phyloP scores from a whole-genome alignment of 2,329 filamentous ascomycete species.

The Parasarocladium wereldwijsianum region DNA sequence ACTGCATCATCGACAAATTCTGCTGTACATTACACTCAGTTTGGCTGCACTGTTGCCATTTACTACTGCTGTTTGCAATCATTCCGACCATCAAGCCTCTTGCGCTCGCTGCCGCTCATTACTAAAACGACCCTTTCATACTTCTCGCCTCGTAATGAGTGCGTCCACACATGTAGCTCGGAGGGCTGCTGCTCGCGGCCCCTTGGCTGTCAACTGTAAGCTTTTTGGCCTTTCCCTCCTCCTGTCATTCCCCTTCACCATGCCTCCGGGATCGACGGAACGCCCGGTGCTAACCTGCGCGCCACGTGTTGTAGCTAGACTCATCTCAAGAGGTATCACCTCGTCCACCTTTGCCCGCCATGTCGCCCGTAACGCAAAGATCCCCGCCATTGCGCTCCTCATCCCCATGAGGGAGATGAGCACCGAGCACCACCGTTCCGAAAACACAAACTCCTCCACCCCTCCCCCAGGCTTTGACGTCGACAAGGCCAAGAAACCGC shows the following conservation, averaged over 20 bases:
- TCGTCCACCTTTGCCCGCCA: conserved; percentile 32
- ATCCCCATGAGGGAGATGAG: conserved; percentile 40
- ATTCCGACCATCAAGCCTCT: no score
- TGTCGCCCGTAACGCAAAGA: conserved; percentile 27
- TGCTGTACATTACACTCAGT: no score
- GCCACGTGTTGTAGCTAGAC: conserved; percentile 18
- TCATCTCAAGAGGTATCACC: conserved; percentile 30
- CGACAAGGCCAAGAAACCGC: conserved; percentile 77
- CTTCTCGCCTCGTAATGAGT: conserved; percentile 28
- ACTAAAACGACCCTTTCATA: neutral
- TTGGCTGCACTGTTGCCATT: no score
- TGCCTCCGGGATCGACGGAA: no score
- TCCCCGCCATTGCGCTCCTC: conserved; percentile 39
- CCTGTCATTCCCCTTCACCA: no score
- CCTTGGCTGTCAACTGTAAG: conserved; percentile 34
- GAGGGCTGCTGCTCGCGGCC: conserved; percentile 36
- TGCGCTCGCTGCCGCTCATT: neutral
- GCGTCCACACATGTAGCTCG: conserved; percentile 40
- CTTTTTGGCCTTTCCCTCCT: conserved; percentile 8
- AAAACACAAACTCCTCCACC: conserved; percentile 42
- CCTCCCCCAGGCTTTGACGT: conserved; percentile 75
- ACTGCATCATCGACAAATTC: no score
- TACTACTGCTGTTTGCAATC: no score
- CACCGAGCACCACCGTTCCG: conserved; percentile 42
- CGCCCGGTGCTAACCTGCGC: conserved; percentile 13